These are phyloP conservation scores for Geotrichum restrictum DNA, from an alignment of 1,139 yeast species.

Conservation along the genomic window DNA sequence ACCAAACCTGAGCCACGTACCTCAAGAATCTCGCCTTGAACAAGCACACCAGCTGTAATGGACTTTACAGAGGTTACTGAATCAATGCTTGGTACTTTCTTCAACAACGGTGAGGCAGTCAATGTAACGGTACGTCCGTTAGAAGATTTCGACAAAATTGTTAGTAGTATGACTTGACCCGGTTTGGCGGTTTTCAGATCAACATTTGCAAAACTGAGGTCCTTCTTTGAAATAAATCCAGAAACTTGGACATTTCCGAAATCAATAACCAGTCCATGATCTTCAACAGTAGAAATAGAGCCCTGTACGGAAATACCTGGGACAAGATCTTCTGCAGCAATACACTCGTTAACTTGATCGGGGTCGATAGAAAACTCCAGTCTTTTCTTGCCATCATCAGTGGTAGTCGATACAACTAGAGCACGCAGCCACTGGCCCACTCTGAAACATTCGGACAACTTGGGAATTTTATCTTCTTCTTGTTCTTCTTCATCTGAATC, in stretches of 20 bases:
- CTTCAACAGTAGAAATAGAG: conserved; percentile 75
- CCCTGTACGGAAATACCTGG: conserved; percentile 69
- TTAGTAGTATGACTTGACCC: conserved; percentile 42
- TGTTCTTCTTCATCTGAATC: conserved; percentile 35
- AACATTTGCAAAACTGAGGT: conserved; percentile 39
- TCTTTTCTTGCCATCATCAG: conserved; percentile 50
- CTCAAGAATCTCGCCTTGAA: conserved; percentile 67
- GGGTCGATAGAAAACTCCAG: conserved; percentile 78
- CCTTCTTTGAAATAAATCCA: conserved; percentile 78
- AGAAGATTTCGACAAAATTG: conserved; percentile 35
- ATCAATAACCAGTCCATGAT: conserved; percentile 79
- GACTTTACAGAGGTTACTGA: conserved; percentile 70
- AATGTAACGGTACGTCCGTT: conserved; percentile 62
- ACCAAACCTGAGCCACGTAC: conserved; percentile 56
- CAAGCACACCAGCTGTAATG: conserved; percentile 76
- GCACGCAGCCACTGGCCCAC: conserved; percentile 88
- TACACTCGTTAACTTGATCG: conserved; percentile 54
- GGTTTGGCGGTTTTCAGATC: conserved; percentile 41
- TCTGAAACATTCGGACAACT: conserved; percentile 48
- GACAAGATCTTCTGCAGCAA: conserved; percentile 67
- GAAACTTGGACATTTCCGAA: conserved; percentile 51
- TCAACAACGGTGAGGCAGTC: conserved; percentile 44
- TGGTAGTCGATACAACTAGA: conserved; percentile 44
- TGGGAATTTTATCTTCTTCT: conserved; percentile 49
- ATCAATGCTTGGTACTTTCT: conserved; percentile 46